A percentile compares a stretch with the other conserved stretches of the same genome.
Conservation (phyloP, 805 yeast species). For the Schwanniomyces polymorphus region DNA sequence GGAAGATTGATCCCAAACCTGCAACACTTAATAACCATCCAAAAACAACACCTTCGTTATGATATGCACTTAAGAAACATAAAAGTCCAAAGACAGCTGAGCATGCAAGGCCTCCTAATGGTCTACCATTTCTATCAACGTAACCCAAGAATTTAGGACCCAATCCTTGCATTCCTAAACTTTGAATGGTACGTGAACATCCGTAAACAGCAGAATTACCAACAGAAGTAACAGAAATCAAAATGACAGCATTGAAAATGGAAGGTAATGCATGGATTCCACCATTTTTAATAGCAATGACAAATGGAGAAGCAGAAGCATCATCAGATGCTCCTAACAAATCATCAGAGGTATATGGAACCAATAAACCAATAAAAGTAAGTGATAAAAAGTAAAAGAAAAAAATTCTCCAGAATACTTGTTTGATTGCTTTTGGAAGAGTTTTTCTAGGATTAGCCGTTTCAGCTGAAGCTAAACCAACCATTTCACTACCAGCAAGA, state of each 20-base stretch:
- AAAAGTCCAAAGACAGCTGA: constrained; percentile 42
- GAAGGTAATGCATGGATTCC: constrained; percentile 68
- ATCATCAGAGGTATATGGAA: constrained; percentile 51
- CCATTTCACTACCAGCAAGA: constrained; percentile 38
- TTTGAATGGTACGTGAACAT: constrained; percentile 68
- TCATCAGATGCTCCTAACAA: constrained; percentile 50
- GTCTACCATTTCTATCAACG: constrained; percentile 43
- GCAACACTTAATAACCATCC: constrained; percentile 43
- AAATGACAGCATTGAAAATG: constrained; percentile 71
- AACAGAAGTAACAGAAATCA: constrained; percentile 71
- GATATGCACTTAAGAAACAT: constrained; percentile 58
- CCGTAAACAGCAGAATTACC: constrained; percentile 76
- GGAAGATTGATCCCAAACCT: constrained; percentile 41
- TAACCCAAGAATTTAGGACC: constrained; percentile 51
- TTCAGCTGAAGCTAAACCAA: constrained; percentile 43
- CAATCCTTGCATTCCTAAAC: constrained; percentile 68
- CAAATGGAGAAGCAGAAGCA: constrained; percentile 62
- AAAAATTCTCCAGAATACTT: constrained; percentile 45
- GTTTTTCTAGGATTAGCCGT: constrained; percentile 37
- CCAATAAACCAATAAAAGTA: constrained; percentile 37
- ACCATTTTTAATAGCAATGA: constrained; percentile 63
- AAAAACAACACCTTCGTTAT: constrained; percentile 33
- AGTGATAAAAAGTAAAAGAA: constrained; percentile 37
- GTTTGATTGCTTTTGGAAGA: constrained; percentile 42
- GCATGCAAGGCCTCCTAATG: constrained; percentile 35